phyloP scores from a whole-genome alignment of 345 rosid species.

The Eucalyptus sp. region DNA sequence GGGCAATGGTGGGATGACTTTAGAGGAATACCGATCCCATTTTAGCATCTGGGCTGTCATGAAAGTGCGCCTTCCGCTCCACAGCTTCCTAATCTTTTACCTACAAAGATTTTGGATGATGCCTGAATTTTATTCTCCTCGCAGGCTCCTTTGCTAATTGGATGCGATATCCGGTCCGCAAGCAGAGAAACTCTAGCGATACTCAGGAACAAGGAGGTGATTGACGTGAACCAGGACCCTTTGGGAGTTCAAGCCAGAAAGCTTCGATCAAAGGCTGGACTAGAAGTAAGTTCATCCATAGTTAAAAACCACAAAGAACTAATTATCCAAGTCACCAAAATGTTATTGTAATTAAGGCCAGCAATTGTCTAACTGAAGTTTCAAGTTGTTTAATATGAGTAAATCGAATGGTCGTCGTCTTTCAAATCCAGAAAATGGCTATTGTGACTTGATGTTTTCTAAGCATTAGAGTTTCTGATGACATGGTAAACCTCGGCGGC shows the following conservation, averaged over 20 bases:
- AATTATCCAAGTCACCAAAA: background rate
- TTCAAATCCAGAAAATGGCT: background rate
- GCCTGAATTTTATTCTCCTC: background rate
- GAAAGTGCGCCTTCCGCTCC: slow-evolving; percentile 9
- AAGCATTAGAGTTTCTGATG: background rate
- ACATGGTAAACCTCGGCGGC: background rate
- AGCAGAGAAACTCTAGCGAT: slow-evolving; percentile 21
- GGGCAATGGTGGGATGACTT: slow-evolving; percentile 55
- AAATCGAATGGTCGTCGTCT: background rate
- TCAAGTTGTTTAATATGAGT: background rate
- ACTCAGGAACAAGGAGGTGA: slow-evolving; percentile 36
- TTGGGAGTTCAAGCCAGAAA: slow-evolving; percentile 45
- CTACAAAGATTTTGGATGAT: background rate
- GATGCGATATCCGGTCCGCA: slow-evolving; percentile 28
- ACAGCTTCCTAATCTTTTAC: background rate
- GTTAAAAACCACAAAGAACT: background rate
- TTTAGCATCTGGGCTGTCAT: slow-evolving; percentile 53
- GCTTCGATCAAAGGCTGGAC: slow-evolving; percentile 11
- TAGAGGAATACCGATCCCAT: slow-evolving; percentile 35
- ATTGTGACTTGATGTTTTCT: background rate
- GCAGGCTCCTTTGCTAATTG: slow-evolving; percentile 40
- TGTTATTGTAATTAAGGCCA: background rate
- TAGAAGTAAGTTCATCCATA: slow-evolving; percentile 21
- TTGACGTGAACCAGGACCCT: slow-evolving; percentile 36
- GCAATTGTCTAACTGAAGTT: background rate